Evolutionary conservation across 371 early-diverging fungal genomes (phyloP).

Genomic region (Lichtheimia ramosa): DNA sequence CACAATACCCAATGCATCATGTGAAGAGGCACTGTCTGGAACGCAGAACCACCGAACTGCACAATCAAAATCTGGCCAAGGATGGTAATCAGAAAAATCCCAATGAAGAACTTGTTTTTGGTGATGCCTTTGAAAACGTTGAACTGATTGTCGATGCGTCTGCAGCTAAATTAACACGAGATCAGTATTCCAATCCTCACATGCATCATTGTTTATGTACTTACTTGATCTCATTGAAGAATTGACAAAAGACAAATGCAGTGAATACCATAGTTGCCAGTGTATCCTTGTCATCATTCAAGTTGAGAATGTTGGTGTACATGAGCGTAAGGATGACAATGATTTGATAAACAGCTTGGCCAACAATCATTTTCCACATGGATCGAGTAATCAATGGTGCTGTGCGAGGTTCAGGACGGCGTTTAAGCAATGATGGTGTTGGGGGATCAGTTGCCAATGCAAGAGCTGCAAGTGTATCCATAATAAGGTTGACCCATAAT

Average conservation of each 20-base stretch:
- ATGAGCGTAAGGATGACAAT: conserved; percentile 52
- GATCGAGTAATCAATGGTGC: conserved; percentile 60
- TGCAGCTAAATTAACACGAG: conserved; percentile 37
- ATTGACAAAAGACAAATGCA: conserved; percentile 77
- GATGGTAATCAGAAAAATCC: conserved; percentile 57
- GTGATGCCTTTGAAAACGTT: conserved; percentile 62
- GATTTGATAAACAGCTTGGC: conserved; percentile 62
- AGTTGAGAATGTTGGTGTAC: conserved; percentile 42
- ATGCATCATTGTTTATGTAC: conserved; percentile 4
- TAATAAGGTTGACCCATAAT: conserved; percentile 77
- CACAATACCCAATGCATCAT: conserved; percentile 67
- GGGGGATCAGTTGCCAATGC: conserved; percentile 76
- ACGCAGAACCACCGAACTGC: conserved; percentile 62
- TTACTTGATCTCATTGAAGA: conserved; percentile 76
- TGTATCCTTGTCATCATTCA: conserved; percentile 24
- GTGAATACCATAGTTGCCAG: conserved; percentile 73
- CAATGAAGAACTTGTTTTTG: conserved; percentile 60
- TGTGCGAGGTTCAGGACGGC: conserved; percentile 61
- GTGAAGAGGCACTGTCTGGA: conserved; percentile 53
- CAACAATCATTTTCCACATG: conserved; percentile 77
- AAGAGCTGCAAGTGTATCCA: conserved; percentile 76
- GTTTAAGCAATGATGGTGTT: conserved; percentile 54
- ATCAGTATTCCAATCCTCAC: background rate
- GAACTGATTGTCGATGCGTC: conserved; percentile 63
- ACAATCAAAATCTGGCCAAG: conserved; percentile 64